Percentiles rank a stretch among this genome's conserved stretches.
These are phyloP conservation scores for Periconia macrospinosa DNA, from an alignment of 2,329 filamentous ascomycete species.

Conservation along the genomic window DNA sequence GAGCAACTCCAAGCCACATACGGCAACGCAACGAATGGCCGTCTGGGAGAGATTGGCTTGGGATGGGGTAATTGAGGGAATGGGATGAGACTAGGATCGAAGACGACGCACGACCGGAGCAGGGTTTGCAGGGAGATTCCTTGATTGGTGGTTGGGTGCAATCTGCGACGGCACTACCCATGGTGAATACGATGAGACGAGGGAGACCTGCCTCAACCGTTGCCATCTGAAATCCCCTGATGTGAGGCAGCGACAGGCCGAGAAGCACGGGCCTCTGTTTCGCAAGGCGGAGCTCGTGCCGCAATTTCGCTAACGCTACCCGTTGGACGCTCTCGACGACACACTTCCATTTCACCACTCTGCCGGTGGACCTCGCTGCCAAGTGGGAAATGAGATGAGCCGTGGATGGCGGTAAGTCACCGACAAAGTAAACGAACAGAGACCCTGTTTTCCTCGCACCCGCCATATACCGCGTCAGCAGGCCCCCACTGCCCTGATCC, in stretches of 20 bases:
- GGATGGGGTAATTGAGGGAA: slow-evolving; percentile 25
- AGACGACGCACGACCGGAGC: slow-evolving; percentile 13
- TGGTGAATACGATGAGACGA: slow-evolving; percentile 16
- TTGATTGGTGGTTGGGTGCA: slow-evolving; percentile 27
- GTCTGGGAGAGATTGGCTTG: slow-evolving; percentile 42
- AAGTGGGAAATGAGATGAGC: slow-evolving; percentile 17
- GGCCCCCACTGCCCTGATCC: too few species aligned
- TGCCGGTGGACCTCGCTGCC: background rate
- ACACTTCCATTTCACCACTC: background rate
- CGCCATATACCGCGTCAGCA: too few species aligned
- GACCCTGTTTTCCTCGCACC: too few species aligned
- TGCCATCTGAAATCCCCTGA: slow-evolving; percentile 14
- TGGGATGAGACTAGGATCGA: slow-evolving; percentile 7
- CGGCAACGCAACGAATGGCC: slow-evolving; percentile 15
- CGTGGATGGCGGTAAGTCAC: slow-evolving; percentile 3
- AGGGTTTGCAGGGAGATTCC: slow-evolving; percentile 12
- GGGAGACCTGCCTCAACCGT: slow-evolving; percentile 16
- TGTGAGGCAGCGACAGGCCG: slow-evolving; percentile 21
- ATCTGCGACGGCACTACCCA: slow-evolving; percentile 29
- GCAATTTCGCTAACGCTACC: slow-evolving; percentile 32
- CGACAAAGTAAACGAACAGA: slow-evolving; percentile 4
- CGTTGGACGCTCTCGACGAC: background rate
- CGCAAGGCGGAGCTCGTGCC: slow-evolving; percentile 20
- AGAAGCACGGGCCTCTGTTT: slow-evolving; percentile 30
- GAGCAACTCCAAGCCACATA: slow-evolving; percentile 27